A percentile compares a stretch with the other conserved stretches of the same genome.
phyloP scores from a whole-genome alignment of 148 eudicot genomes.

The Talinum fruticosum region DNA sequence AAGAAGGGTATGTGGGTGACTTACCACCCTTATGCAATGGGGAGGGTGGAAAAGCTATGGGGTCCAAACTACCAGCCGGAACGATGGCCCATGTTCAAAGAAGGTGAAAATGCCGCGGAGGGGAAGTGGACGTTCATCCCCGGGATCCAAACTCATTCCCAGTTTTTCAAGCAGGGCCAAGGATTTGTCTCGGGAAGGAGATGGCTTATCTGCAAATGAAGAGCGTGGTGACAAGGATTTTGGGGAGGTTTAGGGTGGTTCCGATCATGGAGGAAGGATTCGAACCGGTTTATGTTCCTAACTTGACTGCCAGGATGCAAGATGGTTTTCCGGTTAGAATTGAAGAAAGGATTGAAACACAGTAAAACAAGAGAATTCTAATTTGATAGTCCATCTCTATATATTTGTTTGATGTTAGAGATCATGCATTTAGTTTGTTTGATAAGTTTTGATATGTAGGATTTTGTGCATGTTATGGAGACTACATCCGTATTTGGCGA shows the following conservation, averaged over 20 bases:
- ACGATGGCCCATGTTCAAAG: constrained; percentile 32
- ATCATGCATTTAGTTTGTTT: too few species aligned
- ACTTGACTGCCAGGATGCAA: constrained; percentile 41
- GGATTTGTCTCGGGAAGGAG: constrained; percentile 58
- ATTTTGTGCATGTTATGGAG: too few species aligned
- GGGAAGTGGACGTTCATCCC: constrained; percentile 29
- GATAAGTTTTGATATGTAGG: too few species aligned
- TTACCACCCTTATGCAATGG: constrained; percentile 56
- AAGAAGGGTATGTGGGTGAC: constrained; percentile 39
- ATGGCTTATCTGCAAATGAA: constrained; percentile 63
- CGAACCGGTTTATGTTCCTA: constrained; percentile 33
- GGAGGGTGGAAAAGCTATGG: constrained; percentile 46
- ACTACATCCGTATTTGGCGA: too few species aligned
- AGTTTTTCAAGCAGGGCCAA: constrained; percentile 54
- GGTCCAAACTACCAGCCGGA: constrained; percentile 43
- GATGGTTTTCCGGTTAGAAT: constrained; percentile 41
- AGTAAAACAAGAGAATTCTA: too few species aligned
- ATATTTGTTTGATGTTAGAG: too few species aligned
- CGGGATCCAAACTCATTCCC: constrained; percentile 40
- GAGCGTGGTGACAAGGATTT: constrained; percentile 38
- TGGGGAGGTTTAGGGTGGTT: constrained; percentile 44
- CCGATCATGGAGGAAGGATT: constrained; percentile 32
- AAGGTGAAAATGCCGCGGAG: constrained; percentile 6
- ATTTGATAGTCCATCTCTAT: too few species aligned
- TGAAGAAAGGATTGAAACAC: constrained; percentile 1